These are phyloP conservation scores for Paracorniculantispora psalliotae DNA, from an alignment of 2,329 filamentous ascomycete species.

Conservation along the genomic window DNA sequence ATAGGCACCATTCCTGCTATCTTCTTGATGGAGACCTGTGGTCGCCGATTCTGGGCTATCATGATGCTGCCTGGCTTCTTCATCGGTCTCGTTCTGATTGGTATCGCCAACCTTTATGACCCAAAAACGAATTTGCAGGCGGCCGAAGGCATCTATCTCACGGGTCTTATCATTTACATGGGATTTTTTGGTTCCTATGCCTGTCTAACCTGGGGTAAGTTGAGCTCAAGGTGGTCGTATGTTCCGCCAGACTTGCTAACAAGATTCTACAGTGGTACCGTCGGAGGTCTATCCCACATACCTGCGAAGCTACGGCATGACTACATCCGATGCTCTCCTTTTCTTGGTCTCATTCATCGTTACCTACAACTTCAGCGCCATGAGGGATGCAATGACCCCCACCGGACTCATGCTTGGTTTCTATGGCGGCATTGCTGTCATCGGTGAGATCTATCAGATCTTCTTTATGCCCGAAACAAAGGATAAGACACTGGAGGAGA, in stretches of 20 bases:
- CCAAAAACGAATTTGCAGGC: constrained; percentile 39
- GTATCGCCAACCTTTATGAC: constrained; percentile 55
- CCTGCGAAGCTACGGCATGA: constrained; percentile 69
- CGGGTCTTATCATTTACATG: constrained; percentile 64
- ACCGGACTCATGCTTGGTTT: constrained; percentile 66
- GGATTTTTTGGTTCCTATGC: constrained; percentile 63
- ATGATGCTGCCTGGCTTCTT: constrained; percentile 69
- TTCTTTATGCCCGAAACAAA: constrained; percentile 75
- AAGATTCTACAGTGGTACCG: constrained; percentile 44
- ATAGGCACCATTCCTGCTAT: constrained; percentile 64
- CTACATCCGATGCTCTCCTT: constrained; percentile 60
- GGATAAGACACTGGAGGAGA: constrained; percentile 64
- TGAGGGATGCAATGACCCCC: constrained; percentile 62
- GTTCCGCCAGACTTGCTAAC: not conserved
- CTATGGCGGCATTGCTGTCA: constrained; percentile 66
- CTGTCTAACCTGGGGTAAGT: constrained; percentile 53
- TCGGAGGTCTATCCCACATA: constrained; percentile 70
- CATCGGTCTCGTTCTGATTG: constrained; percentile 62
- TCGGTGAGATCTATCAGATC: constrained; percentile 68
- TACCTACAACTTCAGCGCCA: constrained; percentile 69
- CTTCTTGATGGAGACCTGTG: constrained; percentile 67
- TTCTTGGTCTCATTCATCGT: constrained; percentile 70
- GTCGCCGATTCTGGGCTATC: constrained; percentile 70
- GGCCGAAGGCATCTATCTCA: constrained; percentile 58
- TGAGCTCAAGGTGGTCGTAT: too few species aligned